Percentiles rank a stretch among this genome's conserved stretches.
phyloP scores from a whole-genome alignment of 257 asterid species.

The Solanum medicagineum region DNA sequence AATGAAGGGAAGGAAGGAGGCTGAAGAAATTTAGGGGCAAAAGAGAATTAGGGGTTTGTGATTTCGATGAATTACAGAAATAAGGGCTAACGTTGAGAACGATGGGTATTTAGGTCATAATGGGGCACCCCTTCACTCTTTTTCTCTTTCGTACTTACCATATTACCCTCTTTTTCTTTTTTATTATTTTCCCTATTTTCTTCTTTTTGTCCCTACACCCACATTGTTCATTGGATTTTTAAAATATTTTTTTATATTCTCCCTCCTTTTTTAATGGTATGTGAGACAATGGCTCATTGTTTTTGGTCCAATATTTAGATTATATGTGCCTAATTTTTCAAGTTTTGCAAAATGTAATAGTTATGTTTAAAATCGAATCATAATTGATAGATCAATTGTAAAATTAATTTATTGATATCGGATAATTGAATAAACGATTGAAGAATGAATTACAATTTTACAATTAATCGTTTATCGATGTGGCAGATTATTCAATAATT shows the following conservation, averaged over 20 bases:
- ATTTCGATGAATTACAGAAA: conserved; percentile 27
- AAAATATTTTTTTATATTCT: neutral
- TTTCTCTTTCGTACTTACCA: conserved; percentile 37
- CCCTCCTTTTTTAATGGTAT: neutral
- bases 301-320: too few species aligned
- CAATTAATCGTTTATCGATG: too few species aligned
- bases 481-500: too few species aligned
- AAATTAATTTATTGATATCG: too few species aligned
- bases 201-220: neutral
- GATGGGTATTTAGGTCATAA: conserved; percentile 99
- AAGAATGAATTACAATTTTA: too few species aligned
- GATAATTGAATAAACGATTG: too few species aligned
- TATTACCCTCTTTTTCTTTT: conserved; percentile 35
- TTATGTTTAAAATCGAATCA: too few species aligned
- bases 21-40: conserved; percentile 53
- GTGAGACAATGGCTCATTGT: too few species aligned
- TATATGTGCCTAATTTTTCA: too few species aligned
- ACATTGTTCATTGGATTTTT: neutral
- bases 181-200: neutral
- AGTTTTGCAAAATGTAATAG: too few species aligned
- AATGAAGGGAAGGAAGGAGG: conserved; percentile 30
- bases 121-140: conserved; percentile 9
- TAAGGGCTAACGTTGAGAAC: conserved; percentile 12
- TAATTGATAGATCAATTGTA: too few species aligned
- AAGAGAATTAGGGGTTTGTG: conserved; percentile 43